A percentile compares a stretch with the other conserved stretches of the same genome.
phyloP scores from a whole-genome alignment of 2,329 filamentous ascomycete genomes.

The Zopfia rhizophila region DNA sequence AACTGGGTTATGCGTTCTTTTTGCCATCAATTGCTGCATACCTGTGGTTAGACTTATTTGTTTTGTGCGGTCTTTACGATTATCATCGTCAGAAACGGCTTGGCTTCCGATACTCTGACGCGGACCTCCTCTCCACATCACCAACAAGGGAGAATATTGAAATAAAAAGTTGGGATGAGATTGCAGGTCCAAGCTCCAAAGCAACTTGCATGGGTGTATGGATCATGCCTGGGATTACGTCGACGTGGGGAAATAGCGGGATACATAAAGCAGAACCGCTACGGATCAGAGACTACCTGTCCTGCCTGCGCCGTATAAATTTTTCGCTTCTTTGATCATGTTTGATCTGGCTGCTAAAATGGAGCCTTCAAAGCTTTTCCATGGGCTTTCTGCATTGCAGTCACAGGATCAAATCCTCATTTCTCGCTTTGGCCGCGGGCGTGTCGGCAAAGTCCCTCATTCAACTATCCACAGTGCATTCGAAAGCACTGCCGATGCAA shows the following conservation, averaged over 20 bases:
- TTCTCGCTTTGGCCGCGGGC: conserved; percentile 37
- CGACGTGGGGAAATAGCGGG: too few relatives aligned
- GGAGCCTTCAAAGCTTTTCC: conserved; percentile 21
- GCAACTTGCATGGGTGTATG: conserved; percentile 13
- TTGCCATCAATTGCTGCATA: too few relatives aligned
- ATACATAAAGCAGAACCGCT: conserved; percentile 19
- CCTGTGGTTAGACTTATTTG: too few relatives aligned
- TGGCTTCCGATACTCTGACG: too few relatives aligned
- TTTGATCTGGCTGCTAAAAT: conserved; percentile 14
- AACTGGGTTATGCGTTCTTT: too few relatives aligned
- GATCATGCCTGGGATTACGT: conserved; percentile 10
- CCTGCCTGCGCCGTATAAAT: background rate
- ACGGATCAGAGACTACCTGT: conserved; percentile 1
- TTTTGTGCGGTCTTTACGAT: too few relatives aligned
- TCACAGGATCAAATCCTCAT: conserved; percentile 31
- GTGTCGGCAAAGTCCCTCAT: conserved; percentile 26
- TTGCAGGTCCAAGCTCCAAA: too few relatives aligned
- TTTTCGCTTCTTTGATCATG: conserved; percentile 1
- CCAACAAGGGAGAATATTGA: too few relatives aligned
- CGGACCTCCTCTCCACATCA: too few relatives aligned
- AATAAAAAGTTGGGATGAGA: too few relatives aligned
- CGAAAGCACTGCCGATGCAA: conserved; percentile 36
- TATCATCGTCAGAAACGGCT: too few relatives aligned
- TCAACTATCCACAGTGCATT: conserved; percentile 39
- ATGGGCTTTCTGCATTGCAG: conserved; percentile 27